Percentiles rank a stretch among this genome's conserved stretches.
These are phyloP conservation scores for Pichia ethanolica DNA, from an alignment of 805 yeast species.

Conservation along the genomic window DNA sequence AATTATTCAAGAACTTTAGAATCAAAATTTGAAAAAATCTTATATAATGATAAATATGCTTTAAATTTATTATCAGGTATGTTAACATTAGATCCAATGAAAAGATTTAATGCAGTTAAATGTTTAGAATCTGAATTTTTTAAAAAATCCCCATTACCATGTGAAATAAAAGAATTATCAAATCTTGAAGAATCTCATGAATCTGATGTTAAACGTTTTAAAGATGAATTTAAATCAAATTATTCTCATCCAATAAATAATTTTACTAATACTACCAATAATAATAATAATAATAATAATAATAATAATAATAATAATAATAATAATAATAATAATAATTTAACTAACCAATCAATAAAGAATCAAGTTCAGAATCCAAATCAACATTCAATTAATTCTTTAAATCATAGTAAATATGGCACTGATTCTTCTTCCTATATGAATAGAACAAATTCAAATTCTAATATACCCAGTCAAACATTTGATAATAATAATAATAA, in stretches of 20 bases:
- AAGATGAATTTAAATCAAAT: conserved; percentile 26
- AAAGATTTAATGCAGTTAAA: conserved; percentile 69
- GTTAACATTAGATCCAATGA: conserved; percentile 61
- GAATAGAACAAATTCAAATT: conserved; percentile 2
- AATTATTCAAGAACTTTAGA: conserved; percentile 37
- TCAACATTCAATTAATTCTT: not conserved
- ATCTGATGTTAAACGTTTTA: conserved; percentile 60
- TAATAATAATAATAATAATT: too few species aligned
- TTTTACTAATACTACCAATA: not conserved
- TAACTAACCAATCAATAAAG: conserved; percentile 26
- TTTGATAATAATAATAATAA: too few species aligned
- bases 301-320: too few species aligned
- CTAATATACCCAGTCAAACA: not conserved
- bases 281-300: too few species aligned
- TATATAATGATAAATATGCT: conserved; percentile 31
- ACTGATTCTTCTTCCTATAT: conserved; percentile 4
- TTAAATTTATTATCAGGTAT: conserved; percentile 53
- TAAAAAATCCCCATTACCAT: conserved; percentile 57
- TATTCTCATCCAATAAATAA: not conserved
- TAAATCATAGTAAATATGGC: conserved; percentile 12
- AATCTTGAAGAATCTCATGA: conserved; percentile 85
- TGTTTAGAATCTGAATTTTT: conserved; percentile 72
- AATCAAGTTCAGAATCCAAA: not conserved
- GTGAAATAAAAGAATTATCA: conserved; percentile 46
- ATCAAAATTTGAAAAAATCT: conserved; percentile 33